phyloP scores from a whole-genome alignment of 2,329 filamentous ascomycete species.

The Diaporthe sp. region DNA sequence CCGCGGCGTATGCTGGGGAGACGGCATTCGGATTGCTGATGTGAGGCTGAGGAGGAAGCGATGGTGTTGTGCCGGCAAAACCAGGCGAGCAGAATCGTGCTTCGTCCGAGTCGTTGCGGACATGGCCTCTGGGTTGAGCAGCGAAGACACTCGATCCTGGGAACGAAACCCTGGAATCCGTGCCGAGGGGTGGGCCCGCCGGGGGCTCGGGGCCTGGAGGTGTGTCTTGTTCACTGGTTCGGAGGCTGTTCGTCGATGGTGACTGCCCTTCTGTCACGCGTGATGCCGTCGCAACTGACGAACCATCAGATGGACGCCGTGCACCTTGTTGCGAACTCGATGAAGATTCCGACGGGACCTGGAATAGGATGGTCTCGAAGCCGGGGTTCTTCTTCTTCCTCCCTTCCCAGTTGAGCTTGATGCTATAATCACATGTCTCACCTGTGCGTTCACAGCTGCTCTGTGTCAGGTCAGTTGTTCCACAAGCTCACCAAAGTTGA shows the following conservation, averaged over 20 bases:
- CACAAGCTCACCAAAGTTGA: not conserved
- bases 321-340: slow-evolving; percentile 28
- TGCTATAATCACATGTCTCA: slow-evolving; percentile 83
- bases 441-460: slow-evolving; percentile 73
- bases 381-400: slow-evolving; percentile 69
- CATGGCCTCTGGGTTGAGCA: not conserved
- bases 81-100: slow-evolving; percentile 22
- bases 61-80: slow-evolving; percentile 17
- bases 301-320: slow-evolving; percentile 39
- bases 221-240: not conserved
- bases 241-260: slow-evolving; percentile 19
- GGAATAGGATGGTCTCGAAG: slow-evolving; percentile 44
- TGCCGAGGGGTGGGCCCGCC: not conserved
- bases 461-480: slow-evolving; percentile 6
- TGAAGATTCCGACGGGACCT: slow-evolving; percentile 38
- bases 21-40: not conserved
- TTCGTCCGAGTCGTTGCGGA: slow-evolving; percentile 9
- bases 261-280: slow-evolving; percentile 22
- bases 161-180: slow-evolving; percentile 9
- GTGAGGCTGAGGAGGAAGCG: slow-evolving; percentile 25
- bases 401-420: slow-evolving; percentile 84
- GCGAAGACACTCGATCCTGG: slow-evolving; percentile 23
- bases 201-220: slow-evolving; percentile 16
- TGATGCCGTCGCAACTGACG: slow-evolving; percentile 36
- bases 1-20: not conserved